Evolutionary conservation across 148 eudicot species (phyloP).

Genomic region (Limonium bicolor): DNA sequence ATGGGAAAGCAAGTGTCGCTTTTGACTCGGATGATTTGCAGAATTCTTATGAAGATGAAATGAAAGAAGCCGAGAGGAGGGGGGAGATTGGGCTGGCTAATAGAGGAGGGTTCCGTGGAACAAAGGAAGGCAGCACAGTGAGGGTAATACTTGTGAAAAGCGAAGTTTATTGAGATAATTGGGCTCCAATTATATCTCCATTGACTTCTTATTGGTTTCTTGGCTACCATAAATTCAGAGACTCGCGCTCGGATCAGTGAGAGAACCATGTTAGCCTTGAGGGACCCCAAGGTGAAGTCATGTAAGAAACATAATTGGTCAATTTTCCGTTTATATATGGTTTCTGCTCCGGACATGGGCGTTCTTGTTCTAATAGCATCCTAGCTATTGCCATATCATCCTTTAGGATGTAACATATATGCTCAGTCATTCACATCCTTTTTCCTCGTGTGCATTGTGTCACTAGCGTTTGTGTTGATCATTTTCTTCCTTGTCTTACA

Average conservation of each 20-base stretch:
- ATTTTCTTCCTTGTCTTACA: neutral
- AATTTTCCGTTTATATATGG: too few relatives aligned
- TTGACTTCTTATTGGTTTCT: too few relatives aligned
- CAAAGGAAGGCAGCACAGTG: slow-evolving; percentile 62
- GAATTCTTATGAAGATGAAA: neutral
- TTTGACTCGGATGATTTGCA: neutral
- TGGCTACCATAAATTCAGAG: slow-evolving; percentile 56
- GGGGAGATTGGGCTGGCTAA: slow-evolving; percentile 50
- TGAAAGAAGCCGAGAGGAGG: slow-evolving; percentile 35
- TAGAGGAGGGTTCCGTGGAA: slow-evolving; percentile 83
- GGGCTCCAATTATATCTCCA: too few relatives aligned
- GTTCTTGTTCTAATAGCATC: too few relatives aligned
- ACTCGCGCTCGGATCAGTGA: slow-evolving; percentile 57
- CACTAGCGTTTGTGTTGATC: neutral
- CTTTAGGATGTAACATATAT: too few relatives aligned
- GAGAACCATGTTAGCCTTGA: slow-evolving; percentile 73
- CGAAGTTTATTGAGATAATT: too few relatives aligned
- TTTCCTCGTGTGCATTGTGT: too few relatives aligned
- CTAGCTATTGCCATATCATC: too few relatives aligned
- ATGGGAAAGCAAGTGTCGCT: neutral
- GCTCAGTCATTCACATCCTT: too few relatives aligned
- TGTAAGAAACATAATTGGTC: slow-evolving; percentile 72
- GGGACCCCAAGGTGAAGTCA: slow-evolving; percentile 99
- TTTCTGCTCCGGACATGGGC: too few relatives aligned
- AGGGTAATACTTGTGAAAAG: too few relatives aligned